Evolutionary conservation across 1,284 basidiomycete species (phyloP).

Genomic region (Ustilago esculenta): DNA sequence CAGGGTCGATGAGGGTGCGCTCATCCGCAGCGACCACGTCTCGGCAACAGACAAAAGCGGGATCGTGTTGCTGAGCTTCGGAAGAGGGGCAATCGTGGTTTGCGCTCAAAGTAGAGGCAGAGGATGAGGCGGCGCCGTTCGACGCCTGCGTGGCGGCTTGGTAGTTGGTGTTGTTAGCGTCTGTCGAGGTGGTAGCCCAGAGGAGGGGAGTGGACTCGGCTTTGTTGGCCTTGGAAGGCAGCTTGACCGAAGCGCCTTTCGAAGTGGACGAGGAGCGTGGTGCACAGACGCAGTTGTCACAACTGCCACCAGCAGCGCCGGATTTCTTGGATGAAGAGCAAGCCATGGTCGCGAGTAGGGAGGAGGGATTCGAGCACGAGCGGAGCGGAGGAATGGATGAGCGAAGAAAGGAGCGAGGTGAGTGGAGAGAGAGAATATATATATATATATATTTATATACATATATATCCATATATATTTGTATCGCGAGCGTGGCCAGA

Average conservation of each 20-base stretch:
- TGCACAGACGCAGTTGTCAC: slow-evolving; percentile 43
- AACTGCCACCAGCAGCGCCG: slow-evolving; percentile 8
- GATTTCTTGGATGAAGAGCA: slow-evolving; percentile 35
- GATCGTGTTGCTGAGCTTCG: slow-evolving; percentile 15
- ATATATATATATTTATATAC: too few relatives aligned
- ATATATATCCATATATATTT: too few relatives aligned
- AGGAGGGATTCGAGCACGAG: neutral
- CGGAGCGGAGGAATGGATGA: neutral
- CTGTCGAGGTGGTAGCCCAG: slow-evolving; percentile 28
- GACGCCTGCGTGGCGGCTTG: slow-evolving; percentile 12
- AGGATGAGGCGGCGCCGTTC: slow-evolving; percentile 22
- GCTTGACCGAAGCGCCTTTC: slow-evolving; percentile 27
- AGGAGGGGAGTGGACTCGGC: slow-evolving; percentile 46
- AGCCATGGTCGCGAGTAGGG: slow-evolving; percentile 16
- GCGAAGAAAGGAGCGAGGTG: too few relatives aligned
- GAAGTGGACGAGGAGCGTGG: slow-evolving; percentile 7
- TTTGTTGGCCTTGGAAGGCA: slow-evolving; percentile 21
- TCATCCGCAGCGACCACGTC: slow-evolving; percentile 81
- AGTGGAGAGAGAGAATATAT: too few relatives aligned
- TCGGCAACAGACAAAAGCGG: slow-evolving; percentile 74
- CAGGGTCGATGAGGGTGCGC: slow-evolving; percentile 79
- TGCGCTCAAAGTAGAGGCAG: slow-evolving; percentile 28
- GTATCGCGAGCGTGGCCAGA: too few relatives aligned
- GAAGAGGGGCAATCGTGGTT: slow-evolving; percentile 30
- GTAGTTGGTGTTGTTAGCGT: slow-evolving; percentile 14